Evolutionary conservation across 257 asterid species (phyloP).

Genomic region (Marsdenia floribunda): DNA sequence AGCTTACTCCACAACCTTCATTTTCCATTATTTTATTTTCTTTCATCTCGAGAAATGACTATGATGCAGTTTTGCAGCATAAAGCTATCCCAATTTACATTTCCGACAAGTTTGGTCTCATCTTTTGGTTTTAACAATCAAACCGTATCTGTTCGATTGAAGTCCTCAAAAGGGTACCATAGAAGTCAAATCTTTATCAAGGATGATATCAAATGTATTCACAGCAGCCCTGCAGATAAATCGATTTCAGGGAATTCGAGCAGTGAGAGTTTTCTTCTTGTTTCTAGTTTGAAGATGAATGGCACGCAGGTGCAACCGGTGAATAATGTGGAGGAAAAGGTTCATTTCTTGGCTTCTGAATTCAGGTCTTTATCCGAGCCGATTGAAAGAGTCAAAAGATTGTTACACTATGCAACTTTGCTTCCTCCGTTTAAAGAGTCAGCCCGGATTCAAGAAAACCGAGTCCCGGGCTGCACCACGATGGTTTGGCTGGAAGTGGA

Average conservation of each 20-base stretch:
- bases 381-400: conserved; percentile 39
- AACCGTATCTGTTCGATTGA: conserved; percentile 4
- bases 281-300: conserved; percentile 17
- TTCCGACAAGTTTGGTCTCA: conserved; percentile 1
- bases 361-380: conserved; percentile 34
- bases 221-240: conserved; percentile 2
- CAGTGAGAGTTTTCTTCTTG: background rate
- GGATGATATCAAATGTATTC: conserved; percentile 16
- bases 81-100: conserved; percentile 12
- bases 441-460: conserved; percentile 26
- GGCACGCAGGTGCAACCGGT: conserved; percentile 15
- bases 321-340: conserved; percentile 43
- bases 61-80: conserved; percentile 23
- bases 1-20: background rate
- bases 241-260: conserved; percentile 12
- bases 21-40: background rate
- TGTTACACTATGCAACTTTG: conserved; percentile 38
- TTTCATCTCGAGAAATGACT: conserved; percentile 8
- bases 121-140: background rate
- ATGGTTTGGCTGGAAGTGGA: conserved; percentile 39
- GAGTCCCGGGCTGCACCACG: conserved; percentile 42
- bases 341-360: conserved; percentile 31
- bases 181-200: conserved; percentile 15
- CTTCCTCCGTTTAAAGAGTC: conserved; percentile 30
- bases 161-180: conserved; percentile 6